Evolutionary conservation across 2,329 filamentous ascomycete species (phyloP), one percentile per base, ranked within the genome.

Genomic region (Cladosporium sphaerospermum): DNA sequence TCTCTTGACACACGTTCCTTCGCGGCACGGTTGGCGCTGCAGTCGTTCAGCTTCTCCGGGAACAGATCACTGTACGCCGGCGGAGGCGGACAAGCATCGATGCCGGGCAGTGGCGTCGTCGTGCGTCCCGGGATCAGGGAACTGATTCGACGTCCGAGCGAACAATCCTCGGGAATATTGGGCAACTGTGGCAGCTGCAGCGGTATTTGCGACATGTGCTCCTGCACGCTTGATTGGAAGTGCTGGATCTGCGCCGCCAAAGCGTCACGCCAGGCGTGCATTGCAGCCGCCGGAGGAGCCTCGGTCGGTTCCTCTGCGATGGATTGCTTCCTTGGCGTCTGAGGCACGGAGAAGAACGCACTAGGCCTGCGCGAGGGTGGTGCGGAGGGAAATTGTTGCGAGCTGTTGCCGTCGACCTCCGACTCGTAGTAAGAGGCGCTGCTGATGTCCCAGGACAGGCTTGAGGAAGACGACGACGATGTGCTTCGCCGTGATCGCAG

Each of bases 231-330:
- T 65, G 89, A 84, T 64, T 90, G 88, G 62, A 91, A 78, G 54
- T 90, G 84, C 53, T 91, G 84, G 45, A 91, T 77, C 63, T 90
- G 87, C 14, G 84, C 78, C 23, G 84, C 78, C 16, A 92, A 71
- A 54, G 91, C 86, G 52, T 90, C 86, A 62, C 85, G 83, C 71
- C 89, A 80, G 11, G 85, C 86, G 45, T 82, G 76, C 63, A 89
- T 80, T 44, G 85, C 80, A 4, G 82, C 80, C 3, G 79, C 76
- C 2, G 82, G 44, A 43, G 43, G 13, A 14, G 33, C 33, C 10
- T 41, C 34, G 3, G 49, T 9, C 14, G 33, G 32, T n/a, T 32
- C 16, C n/a, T 52, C 41, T 13, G 16, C 18, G 11, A 18, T 7
- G 9, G 14, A 10, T 18, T 45, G 14, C 28, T 33, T 32, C 11